Evolutionary conservation across 805 yeast genomes (phyloP).

Genomic region (Metschnikowia santaceciliae): DNA sequence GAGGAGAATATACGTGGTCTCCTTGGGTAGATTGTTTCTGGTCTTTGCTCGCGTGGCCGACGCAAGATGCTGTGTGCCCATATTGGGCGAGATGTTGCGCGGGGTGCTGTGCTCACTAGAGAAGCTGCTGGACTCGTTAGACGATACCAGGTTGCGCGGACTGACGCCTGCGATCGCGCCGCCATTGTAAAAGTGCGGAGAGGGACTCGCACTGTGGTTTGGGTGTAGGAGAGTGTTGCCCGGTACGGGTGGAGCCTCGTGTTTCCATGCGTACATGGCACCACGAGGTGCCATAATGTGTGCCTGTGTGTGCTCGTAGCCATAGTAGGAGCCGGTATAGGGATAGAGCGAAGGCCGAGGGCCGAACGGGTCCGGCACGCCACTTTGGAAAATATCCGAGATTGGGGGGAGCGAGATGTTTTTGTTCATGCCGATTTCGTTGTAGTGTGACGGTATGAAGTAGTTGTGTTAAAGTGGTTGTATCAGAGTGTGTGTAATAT

Average conservation of each 20-base stretch:
- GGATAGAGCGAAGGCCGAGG: conserved; percentile 7
- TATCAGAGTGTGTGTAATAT: not conserved
- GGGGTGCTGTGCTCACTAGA: not conserved
- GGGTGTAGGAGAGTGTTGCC: not conserved
- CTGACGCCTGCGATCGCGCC: not conserved
- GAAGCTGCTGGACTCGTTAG: not conserved
- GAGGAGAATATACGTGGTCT: conserved; percentile 66
- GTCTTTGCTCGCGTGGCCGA: conserved; percentile 23
- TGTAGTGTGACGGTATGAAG: not conserved
- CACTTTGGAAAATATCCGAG: conserved; percentile 31
- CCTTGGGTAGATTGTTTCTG: conserved; percentile 75
- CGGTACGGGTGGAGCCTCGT: not conserved
- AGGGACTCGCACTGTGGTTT: conserved; percentile 5
- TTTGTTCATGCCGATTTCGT: conserved; percentile 8
- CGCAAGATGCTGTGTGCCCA: not conserved
- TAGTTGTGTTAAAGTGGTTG: too few relatives aligned
- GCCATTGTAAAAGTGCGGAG: conserved; percentile 12
- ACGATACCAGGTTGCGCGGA: not conserved
- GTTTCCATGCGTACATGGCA: conserved; percentile 3
- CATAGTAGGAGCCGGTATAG: conserved; percentile 2
- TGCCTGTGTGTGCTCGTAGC: not conserved
- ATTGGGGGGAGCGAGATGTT: conserved; percentile 40
- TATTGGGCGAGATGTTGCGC: not conserved
- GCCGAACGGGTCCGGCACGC: conserved; percentile 3
- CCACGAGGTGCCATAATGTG: conserved; percentile 5